These are phyloP conservation scores for Colletotrichum horii DNA, from an alignment of 2,329 filamentous ascomycete species.

Conservation along the genomic window DNA sequence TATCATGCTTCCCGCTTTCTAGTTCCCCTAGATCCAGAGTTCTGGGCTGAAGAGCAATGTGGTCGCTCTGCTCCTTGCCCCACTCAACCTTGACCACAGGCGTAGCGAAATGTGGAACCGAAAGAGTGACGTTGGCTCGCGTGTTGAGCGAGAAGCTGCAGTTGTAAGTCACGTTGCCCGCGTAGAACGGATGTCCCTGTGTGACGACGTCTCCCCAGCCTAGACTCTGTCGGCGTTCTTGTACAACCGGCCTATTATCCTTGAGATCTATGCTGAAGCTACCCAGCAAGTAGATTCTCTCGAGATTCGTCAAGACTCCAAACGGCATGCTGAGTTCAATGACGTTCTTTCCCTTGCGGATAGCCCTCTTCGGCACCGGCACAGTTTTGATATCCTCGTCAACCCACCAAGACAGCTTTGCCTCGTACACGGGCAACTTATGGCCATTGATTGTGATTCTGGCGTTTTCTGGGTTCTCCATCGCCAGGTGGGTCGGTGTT, in stretches of 20 bases:
- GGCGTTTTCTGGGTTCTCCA: constrained; percentile 29
- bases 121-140: background rate
- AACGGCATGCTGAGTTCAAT: constrained; percentile 30
- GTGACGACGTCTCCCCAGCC: constrained; percentile 30
- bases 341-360: constrained; percentile 26
- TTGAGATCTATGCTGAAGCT: constrained; percentile 27
- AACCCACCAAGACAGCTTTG: constrained; percentile 29
- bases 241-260: background rate
- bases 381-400: constrained; percentile 33
- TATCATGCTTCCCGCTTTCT: background rate
- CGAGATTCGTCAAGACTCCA: constrained; percentile 31
- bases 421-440: background rate
- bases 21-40: background rate
- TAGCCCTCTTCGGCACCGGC: constrained; percentile 22
- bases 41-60: constrained; percentile 8
- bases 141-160: background rate
- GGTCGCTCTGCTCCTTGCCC: background rate
- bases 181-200: constrained; percentile 29
- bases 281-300: constrained; percentile 34
- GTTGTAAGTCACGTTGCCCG: constrained; percentile 27
- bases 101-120: constrained; percentile 3
- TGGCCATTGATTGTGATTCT: constrained; percentile 26
- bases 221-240: background rate
- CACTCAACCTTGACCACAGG: constrained; percentile 11
- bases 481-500: constrained; percentile 22